phyloP scores from a whole-genome alignment of 2,329 filamentous ascomycete species.

The Helminthosporium solani region DNA sequence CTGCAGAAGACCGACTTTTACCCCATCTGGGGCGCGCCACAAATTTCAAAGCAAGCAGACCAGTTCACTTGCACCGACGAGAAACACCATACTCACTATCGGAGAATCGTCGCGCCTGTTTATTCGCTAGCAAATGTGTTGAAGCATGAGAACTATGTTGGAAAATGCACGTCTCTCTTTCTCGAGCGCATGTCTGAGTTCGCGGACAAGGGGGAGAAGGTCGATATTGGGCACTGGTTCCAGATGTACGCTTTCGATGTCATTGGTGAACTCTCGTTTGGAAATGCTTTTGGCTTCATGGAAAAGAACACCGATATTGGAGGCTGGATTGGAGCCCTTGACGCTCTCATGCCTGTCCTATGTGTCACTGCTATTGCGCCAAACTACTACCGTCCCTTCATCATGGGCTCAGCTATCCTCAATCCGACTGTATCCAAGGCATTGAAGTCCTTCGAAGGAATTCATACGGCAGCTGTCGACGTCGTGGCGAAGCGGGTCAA shows the following conservation, averaged over 20 bases:
- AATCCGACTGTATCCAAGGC: conserved; percentile 22
- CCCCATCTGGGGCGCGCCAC: conserved; percentile 7
- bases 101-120: conserved; percentile 19
- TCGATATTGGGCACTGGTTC: conserved; percentile 32
- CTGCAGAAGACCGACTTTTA: conserved; percentile 20
- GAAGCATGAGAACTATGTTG: conserved; percentile 28
- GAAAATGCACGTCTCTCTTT: conserved; percentile 24
- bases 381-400: conserved; percentile 30
- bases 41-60: conserved; percentile 22
- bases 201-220: conserved; percentile 14
- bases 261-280: conserved; percentile 46
- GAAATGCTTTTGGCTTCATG: conserved; percentile 47
- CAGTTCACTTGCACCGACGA: conserved; percentile 22
- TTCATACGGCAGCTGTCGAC: conserved; percentile 24
- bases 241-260: conserved; percentile 40
- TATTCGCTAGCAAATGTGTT: conserved; percentile 48
- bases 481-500: conserved; percentile 17
- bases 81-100: conserved; percentile 16
- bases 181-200: conserved; percentile 21
- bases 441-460: conserved; percentile 28
- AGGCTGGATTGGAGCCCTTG: conserved; percentile 41
- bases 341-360: conserved; percentile 35
- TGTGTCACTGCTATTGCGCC: conserved; percentile 31
- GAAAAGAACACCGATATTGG: conserved; percentile 42
- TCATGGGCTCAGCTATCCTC: conserved; percentile 25